A percentile compares a stretch with the other conserved stretches of the same genome.
Conservation (phyloP, 306 rosid species). For the Gastrolobium villosum region DNA sequence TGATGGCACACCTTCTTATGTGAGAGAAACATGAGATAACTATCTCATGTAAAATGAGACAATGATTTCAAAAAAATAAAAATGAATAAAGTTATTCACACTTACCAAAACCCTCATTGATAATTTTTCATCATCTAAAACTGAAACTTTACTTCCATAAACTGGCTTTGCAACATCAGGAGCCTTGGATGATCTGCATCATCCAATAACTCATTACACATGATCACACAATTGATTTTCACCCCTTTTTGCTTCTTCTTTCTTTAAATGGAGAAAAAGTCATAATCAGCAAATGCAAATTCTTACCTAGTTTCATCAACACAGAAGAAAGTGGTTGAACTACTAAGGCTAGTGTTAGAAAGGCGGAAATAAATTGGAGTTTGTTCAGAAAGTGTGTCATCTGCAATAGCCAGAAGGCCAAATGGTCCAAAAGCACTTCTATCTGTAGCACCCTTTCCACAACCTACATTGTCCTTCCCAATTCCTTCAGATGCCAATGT, state of each 20-base stretch:
- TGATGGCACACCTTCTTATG: too few relatives aligned
- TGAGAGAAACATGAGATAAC: too few relatives aligned
- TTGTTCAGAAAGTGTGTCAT: slow-evolving; percentile 69
- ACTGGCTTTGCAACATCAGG: slow-evolving; percentile 60
- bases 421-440: slow-evolving; percentile 78
- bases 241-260: neutral
- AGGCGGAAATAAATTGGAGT: slow-evolving; percentile 70
- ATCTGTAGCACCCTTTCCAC: slow-evolving; percentile 63
- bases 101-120: slow-evolving; percentile 75
- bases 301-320: slow-evolving; percentile 71
- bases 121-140: slow-evolving; percentile 69
- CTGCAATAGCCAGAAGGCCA: slow-evolving; percentile 76
- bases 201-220: slow-evolving; percentile 3
- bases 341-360: slow-evolving; percentile 48
- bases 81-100: neutral
- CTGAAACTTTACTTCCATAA: slow-evolving; percentile 71
- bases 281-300: neutral
- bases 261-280: neutral
- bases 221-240: neutral
- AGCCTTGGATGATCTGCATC: slow-evolving; percentile 78
- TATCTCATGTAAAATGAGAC: too few relatives aligned
- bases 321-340: slow-evolving; percentile 65
- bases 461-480: slow-evolving; percentile 46
- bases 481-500: slow-evolving; percentile 30
- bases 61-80: neutral